Evolutionary conservation across 116 monocot genomes (phyloP).

Genomic region (Papilionanthe hybrid): DNA sequence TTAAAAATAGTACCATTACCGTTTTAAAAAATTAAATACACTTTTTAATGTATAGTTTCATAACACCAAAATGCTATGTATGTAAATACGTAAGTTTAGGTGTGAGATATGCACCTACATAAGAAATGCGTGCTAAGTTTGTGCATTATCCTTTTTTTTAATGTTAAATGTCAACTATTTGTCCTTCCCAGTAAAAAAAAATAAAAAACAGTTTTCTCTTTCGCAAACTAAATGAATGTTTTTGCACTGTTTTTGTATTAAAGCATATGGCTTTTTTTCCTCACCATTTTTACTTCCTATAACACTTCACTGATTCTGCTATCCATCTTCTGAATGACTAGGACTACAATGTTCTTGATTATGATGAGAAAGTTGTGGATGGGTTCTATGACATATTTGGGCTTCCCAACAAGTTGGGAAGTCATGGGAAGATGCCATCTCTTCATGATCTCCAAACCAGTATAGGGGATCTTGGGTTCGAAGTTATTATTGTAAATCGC

Average conservation of each 20-base stretch:
- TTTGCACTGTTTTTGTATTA: background rate
- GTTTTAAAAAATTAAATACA: no score
- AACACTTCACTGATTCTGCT: background rate
- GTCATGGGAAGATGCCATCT: conserved; percentile 70
- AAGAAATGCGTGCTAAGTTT: no score
- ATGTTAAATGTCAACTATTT: background rate
- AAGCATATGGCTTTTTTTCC: background rate
- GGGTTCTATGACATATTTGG: conserved; percentile 94
- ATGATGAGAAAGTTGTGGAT: conserved; percentile 81
- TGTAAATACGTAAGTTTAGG: no score
- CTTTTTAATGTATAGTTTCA: no score
- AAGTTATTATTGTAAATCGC: conserved; percentile 87
- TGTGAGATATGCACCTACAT: no score
- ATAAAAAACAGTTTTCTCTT: background rate
- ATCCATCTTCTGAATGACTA: conserved; percentile 19
- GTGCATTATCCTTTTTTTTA: background rate
- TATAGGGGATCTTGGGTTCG: conserved; percentile 90
- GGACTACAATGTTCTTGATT: conserved; percentile 97
- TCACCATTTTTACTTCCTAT: background rate
- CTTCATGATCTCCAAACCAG: conserved; percentile 77
- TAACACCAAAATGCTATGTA: no score
- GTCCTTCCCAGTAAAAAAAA: background rate
- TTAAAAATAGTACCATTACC: no score
- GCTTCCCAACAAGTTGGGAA: conserved; percentile 35
- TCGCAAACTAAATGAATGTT: background rate